Evolutionary conservation across 1,284 basidiomycete genomes (phyloP), one percentile per base, ranked within the genome.

Genomic region (Mycena sp.): DNA sequence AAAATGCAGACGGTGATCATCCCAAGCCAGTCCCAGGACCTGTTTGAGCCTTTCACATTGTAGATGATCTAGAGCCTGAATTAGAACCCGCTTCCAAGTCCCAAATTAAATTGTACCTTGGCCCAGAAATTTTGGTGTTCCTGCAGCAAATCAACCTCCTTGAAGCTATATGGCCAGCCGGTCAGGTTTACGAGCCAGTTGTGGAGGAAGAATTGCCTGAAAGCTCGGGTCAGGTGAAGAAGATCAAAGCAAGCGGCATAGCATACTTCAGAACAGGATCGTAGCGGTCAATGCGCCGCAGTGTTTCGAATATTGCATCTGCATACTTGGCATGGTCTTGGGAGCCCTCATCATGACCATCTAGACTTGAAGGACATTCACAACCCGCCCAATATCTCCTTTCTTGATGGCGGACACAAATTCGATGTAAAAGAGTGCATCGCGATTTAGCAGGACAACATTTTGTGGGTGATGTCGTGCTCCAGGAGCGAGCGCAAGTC

Each of bases 271-370:
- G 19, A 14, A 58, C 45, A 14, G 54, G n/a, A n/a, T n/a, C n/a
- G n/a, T n/a, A n/a, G n/a, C n/a, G n/a, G n/a, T n/a, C n/a, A n/a
- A n/a, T n/a, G 54, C 55, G 51, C 2, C 63, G 52, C 14, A 74
- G 49, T 0, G 67, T 67, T 12, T 67, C 57, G 50, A 75, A 75
- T 1, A 77, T 57, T 0, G 72, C 72, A 63, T 76, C 71, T 0
- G 74, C 75, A 66, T 76, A 76, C 44, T 73, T 74, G 2, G 73
- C 62, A 71, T 77, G 17, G 73, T 71, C n/a, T 70, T 70, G 12
- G 63, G 65, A 4, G 69, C 64, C 7, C 71, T 63, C 65, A 76
- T 74, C 61, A 72, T 71, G 12, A 76, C 56, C 69, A 73, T 69
- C 55, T 68, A 69, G 43, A 71, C 49, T 0, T 51, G 50, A 1